Evolutionary conservation across 805 yeast species (phyloP), one percentile per base, ranked within the genome.

Genomic region (Sugiyamaella floridensis): DNA sequence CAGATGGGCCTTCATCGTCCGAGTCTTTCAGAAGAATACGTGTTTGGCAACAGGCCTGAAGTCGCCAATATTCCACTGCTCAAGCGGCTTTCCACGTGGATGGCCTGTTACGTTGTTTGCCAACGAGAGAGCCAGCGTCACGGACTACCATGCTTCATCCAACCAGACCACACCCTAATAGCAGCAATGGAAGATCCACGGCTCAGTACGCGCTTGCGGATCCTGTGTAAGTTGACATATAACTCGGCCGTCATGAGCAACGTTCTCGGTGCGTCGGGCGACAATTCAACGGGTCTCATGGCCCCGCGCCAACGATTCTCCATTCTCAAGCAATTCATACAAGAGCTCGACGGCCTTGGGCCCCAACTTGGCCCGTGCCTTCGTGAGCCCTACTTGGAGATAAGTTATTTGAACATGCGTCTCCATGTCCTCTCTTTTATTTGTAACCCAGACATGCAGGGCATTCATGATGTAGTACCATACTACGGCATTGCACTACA

Each of bases 61-160:
- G 26, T 22, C 26, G 26, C 26, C 26, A 22, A 22, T 22, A 22
- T 22, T 22, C 26, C 26, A 22, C 6, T 22, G 26, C 26, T 22
- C 6, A 49, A 49, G 37, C 45, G 51, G 20, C 40, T 37, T 41
- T 26, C 51, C 11, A 49, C 51, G 15, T 49, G 51, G 51, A 43
- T 49, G 51, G 51, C 48, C 10, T 49, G 51, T 29, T 49, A 43
- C 43, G 22, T 49, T 14, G 47, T 29, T n/a, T 15, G 34, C 20
- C 32, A 19, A 6, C 22, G 43, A 11, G 51, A 49, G 20, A 16
- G 47, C 32, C 15, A 15, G 14, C 7, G 51, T 4, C 15, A 29
- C 16, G 51, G 51, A 2, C 11, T 49, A 8, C 51, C 51, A 11
- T 18, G 47, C 14, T 20, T 37, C 14, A 34, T 49, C 4, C 20